phyloP scores from a whole-genome alignment of 2,329 filamentous ascomycete genomes.

The Stagonosporopsis rhizophila region DNA sequence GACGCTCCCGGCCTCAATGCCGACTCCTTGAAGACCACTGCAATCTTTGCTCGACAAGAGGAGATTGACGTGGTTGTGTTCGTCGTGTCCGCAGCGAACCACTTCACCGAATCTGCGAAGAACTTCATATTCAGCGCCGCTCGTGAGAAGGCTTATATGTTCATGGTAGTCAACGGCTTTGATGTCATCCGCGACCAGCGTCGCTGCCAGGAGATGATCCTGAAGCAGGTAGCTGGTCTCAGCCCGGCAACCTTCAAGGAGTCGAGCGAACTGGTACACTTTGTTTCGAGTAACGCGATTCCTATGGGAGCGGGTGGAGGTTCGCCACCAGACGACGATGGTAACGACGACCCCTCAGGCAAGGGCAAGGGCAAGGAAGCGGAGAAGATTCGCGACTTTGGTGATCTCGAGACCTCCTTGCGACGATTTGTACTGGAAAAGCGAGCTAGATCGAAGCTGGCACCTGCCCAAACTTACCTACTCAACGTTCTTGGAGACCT shows the following conservation, averaged over 20 bases:
- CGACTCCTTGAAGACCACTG: conserved; percentile 95
- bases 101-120: conserved; percentile 96
- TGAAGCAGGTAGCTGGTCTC: conserved; percentile 86
- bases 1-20: conserved; percentile 95
- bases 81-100: conserved; percentile 95
- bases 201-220: conserved; percentile 87
- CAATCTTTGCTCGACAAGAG: conserved; percentile 94
- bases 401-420: conserved; percentile 85
- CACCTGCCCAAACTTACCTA: conserved; percentile 93
- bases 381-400: conserved; percentile 88
- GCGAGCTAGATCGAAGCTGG: conserved; percentile 91
- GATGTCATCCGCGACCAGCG: conserved; percentile 93
- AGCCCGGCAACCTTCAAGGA: conserved; percentile 95
- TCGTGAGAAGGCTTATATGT: conserved; percentile 96
- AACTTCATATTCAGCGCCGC: conserved; percentile 97
- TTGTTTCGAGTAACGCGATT: conserved; percentile 96
- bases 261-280: conserved; percentile 90
- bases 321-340: conserved; percentile 46
- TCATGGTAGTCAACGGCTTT: conserved; percentile 98
- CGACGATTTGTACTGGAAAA: conserved; percentile 95
- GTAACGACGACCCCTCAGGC: conserved; percentile 55
- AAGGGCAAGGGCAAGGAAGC: conserved; percentile 69
- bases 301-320: conserved; percentile 64
- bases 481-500: conserved; percentile 92
- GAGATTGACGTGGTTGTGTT: conserved; percentile 99